Percentiles rank a stretch among this genome's conserved stretches.
Conservation (phyloP, 1,284 basidiomycete species). For the Cystobasidiaceae sp. region DNA sequence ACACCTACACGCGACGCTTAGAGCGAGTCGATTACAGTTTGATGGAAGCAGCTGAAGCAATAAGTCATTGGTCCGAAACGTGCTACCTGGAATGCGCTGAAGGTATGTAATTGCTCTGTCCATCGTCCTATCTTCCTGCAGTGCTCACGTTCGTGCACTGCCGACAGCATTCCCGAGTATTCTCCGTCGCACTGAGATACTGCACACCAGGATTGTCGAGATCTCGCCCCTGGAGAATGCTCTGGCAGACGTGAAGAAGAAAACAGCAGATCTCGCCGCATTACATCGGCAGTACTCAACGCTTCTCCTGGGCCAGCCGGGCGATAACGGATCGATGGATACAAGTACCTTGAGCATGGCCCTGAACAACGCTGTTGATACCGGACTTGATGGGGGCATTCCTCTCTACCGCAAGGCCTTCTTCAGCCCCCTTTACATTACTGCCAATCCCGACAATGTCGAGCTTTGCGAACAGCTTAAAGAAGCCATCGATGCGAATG, state of each 20-base stretch:
- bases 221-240: slow-evolving; percentile 84
- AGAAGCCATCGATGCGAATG: slow-evolving; percentile 74
- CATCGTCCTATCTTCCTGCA: background rate
- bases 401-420: slow-evolving; percentile 68
- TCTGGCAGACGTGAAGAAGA: slow-evolving; percentile 68
- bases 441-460: slow-evolving; percentile 63
- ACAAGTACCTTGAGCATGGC: slow-evolving; percentile 83
- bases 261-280: slow-evolving; percentile 67
- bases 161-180: slow-evolving; percentile 75
- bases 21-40: slow-evolving; percentile 55
- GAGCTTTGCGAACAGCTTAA: slow-evolving; percentile 66
- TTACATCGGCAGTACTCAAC: slow-evolving; percentile 67
- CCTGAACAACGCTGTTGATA: slow-evolving; percentile 80
- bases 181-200: slow-evolving; percentile 79
- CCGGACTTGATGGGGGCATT: slow-evolving; percentile 69
- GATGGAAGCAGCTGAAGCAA: slow-evolving; percentile 34
- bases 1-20: slow-evolving; percentile 67
- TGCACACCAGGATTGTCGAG: slow-evolving; percentile 67
- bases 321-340: slow-evolving; percentile 49
- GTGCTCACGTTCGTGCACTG: background rate
- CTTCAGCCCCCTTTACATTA: slow-evolving; percentile 64
- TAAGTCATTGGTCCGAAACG: slow-evolving; percentile 73
- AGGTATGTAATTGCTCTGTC: slow-evolving; percentile 5
- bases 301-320: slow-evolving; percentile 49
- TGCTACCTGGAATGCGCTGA: slow-evolving; percentile 64